Base-by-base conservation (phyloP, 805 yeast genomes). In the Maudiozyma pseudohumilis region DNA sequence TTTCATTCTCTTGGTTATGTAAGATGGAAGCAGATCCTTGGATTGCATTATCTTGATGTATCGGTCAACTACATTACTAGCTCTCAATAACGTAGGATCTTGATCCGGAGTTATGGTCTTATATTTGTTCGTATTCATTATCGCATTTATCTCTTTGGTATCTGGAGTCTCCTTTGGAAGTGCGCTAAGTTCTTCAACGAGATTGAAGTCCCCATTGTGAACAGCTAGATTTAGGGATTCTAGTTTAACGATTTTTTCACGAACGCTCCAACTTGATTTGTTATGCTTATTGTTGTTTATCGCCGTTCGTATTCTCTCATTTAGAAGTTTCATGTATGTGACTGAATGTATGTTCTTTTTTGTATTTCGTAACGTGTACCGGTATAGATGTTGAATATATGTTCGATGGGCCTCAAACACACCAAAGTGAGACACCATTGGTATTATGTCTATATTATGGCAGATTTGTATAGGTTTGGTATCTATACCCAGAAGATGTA, bases 261-360 rank as follows among this genome's bases (percentile, higher is more conserved):
- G 40, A 2, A 52, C 51, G 13, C 40, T 39, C 57, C 57, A 55
- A 30, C 56, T 46, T 4, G 61, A 54, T 32, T 43, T 47, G 33
- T 55, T 51, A 21, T 35, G 29, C 24, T 39, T 46, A 32, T 54
- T 49, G 30, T 45, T 44, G 22, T 32, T 21, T 10, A 48, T 13
- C 25, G 17, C 24, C 4, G 9, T 16, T 24, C 20, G 23, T 5
- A 38, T 23, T 6, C 19, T 23, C 5, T 29, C 21, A 6, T 6
- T 23, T 5, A 38, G 10, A 4, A 19, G 32, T 1, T 21, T 32
- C 12, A 29, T 23, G 17, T 27, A 33, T 18, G 12, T 19, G 6
- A 23, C 8, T 8, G 40, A 38, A 19, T 29, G 3, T 21, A 28
- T 27, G 9, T 28, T 38, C 7, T 10, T 5, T 23, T 20, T 19